phyloP scores from a whole-genome alignment of 768 basidiomycete genomes.

The Suillus tomentosus region DNA sequence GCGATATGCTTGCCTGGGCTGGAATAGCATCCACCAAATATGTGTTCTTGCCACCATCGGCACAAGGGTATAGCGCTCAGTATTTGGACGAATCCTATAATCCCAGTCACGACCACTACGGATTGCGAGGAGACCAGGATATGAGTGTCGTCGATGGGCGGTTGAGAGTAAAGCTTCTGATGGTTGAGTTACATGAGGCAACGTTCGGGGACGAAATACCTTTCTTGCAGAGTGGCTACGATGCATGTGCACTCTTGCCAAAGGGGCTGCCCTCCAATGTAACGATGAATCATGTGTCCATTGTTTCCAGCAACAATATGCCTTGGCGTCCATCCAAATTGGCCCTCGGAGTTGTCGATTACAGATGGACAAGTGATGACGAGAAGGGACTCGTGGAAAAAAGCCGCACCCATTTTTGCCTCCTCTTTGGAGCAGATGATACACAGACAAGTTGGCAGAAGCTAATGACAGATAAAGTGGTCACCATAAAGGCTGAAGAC shows the following conservation, averaged over 20 bases:
- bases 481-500: conserved; percentile 17
- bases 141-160: neutral
- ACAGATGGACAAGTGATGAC: conserved; percentile 19
- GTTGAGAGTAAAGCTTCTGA: neutral
- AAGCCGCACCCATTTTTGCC: conserved; percentile 20
- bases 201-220: neutral
- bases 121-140: conserved; percentile 24
- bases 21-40: conserved; percentile 15
- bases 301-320: neutral
- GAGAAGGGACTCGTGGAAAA: conserved; percentile 14
- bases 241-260: neutral
- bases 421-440: conserved; percentile 17
- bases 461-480: conserved; percentile 20
- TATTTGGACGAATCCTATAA: conserved; percentile 12
- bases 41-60: conserved; percentile 19
- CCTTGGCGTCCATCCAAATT: conserved; percentile 4
- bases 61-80: conserved; percentile 15
- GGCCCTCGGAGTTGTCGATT: conserved; percentile 26
- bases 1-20: conserved; percentile 27
- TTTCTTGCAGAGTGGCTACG: neutral
- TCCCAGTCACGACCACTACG: conserved; percentile 17
- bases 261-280: neutral
- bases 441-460: conserved; percentile 14
- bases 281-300: neutral
- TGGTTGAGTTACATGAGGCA: neutral